Base-by-base conservation (phyloP, 306 rosid species). In the Medicago ruthenica region DNA sequence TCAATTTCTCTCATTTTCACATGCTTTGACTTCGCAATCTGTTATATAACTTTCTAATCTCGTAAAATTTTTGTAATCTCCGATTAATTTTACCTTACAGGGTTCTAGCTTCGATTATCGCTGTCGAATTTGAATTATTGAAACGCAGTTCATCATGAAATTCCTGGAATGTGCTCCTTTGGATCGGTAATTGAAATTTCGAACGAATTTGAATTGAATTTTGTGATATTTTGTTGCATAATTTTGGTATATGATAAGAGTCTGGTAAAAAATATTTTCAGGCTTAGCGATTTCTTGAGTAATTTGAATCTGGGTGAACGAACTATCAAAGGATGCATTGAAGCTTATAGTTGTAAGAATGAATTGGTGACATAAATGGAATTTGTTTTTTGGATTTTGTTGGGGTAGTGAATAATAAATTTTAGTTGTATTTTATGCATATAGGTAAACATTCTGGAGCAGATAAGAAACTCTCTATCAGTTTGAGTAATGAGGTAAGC, bases 381-480 rank as follows among this genome's bases (percentile, higher is more conserved):
- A 34, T 16, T 13, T 70, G 13, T 41, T 64, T 64, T 51, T 67
- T 72, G 31, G 63, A 15, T 34, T 58, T 82, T 71, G 40, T 63
- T 68, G 48, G 76, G 24, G 71, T 60, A 36, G 71, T 74, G 24
- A 67, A 45, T 44, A 63, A 21, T 63, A 42, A 77, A 36, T 73
- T 5, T 59, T 37, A 5, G 1, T 24, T 15, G 18, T 79, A 64
- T 47, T 48, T 74, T 34, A 34, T 34, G 71, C 55, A 3, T 75
- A 95, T 75, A 95, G 99, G 99, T 79, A 95, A 95, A 85, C 97
- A 92, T 78, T 89, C 97, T 5, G 99, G 97, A 77, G 70, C 88
- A 1, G 99, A 95, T 81, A 95, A 95, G 85, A 95, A 95, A 82
- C 84, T 89, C 70, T 95, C 97, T 48, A 79, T 90, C 77, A 92